These are phyloP conservation scores for Microcyclosporella mali DNA, from an alignment of 2,329 filamentous ascomycete genomes.

Conservation along the genomic window DNA sequence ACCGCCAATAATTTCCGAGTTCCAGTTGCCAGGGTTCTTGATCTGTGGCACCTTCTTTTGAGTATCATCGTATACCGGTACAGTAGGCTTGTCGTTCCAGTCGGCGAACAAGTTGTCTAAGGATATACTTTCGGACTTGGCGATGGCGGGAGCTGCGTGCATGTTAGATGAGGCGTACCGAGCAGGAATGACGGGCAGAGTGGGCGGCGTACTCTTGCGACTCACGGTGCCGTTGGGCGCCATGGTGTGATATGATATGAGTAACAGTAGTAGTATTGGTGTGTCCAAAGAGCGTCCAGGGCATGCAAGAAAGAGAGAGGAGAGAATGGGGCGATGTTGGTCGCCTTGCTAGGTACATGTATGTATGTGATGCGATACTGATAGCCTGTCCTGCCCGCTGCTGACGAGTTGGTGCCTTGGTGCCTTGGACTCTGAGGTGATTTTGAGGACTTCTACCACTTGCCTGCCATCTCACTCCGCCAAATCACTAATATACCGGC, in stretches of 20 bases:
- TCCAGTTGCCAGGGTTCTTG: slow-evolving; percentile 31
- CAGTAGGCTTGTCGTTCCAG: slow-evolving; percentile 16
- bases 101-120: slow-evolving; percentile 29
- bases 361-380: too few relatives aligned
- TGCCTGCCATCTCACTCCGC: too few relatives aligned
- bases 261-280: too few relatives aligned
- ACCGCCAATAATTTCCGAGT: slow-evolving; percentile 26
- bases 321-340: too few relatives aligned
- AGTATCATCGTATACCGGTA: slow-evolving; percentile 23
- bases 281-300: too few relatives aligned
- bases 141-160: slow-evolving; percentile 19
- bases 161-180: slow-evolving; percentile 11
- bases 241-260: slow-evolving; percentile 15
- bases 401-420: too few relatives aligned
- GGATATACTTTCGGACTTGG: slow-evolving; percentile 19
- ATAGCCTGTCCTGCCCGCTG: too few relatives aligned
- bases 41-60: slow-evolving; percentile 26
- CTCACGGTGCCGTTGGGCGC: slow-evolving; percentile 27
- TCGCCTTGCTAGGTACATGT: too few relatives aligned
- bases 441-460: too few relatives aligned
- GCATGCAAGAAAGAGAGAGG: too few relatives aligned
- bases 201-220: slow-evolving; percentile 26
- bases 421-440: too few relatives aligned
- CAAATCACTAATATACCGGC: too few relatives aligned
- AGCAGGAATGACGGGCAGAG: slow-evolving; percentile 2